These are phyloP conservation scores for Mycosphaerella sp. DNA, from an alignment of 2,329 filamentous ascomycete species.

Conservation along the genomic window DNA sequence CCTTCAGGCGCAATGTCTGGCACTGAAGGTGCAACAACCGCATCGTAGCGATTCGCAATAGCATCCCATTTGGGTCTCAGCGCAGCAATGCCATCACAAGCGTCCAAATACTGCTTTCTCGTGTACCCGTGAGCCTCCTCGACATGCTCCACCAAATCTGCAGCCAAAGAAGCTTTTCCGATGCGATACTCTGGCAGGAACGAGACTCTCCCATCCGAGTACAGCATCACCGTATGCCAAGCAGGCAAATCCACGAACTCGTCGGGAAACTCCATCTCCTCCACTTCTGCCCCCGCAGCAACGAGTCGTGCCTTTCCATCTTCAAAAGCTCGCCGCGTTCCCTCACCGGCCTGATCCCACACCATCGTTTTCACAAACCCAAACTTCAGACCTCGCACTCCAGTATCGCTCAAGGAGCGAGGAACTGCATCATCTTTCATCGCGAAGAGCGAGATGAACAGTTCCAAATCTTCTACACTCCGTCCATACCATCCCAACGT, in stretches of 20 bases:
- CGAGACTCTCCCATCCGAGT: constrained; percentile 47
- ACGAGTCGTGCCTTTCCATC: constrained; percentile 33
- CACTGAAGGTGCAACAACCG: constrained; percentile 53
- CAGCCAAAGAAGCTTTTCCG: constrained; percentile 44
- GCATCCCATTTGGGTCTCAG: constrained; percentile 51
- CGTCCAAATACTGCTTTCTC: constrained; percentile 46
- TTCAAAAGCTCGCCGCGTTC: constrained; percentile 34
- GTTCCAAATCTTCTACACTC: constrained; percentile 51
- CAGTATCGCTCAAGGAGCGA: constrained; percentile 19
- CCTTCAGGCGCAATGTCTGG: constrained; percentile 55
- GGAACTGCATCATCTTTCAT: constrained; percentile 46
- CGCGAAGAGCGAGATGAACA: constrained; percentile 50
- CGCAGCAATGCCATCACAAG: constrained; percentile 50
- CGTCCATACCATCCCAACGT: constrained; percentile 58
- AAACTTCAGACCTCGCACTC: constrained; percentile 47
- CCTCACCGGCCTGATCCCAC: constrained; percentile 41
- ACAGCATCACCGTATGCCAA: constrained; percentile 50
- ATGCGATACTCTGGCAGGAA: constrained; percentile 51
- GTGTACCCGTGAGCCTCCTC: constrained; percentile 44
- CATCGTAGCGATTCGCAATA: constrained; percentile 48
- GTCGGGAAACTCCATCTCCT: constrained; percentile 49
- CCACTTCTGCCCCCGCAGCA: constrained; percentile 48
- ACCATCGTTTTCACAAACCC: constrained; percentile 50
- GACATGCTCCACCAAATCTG: constrained; percentile 45
- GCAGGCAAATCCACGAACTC: constrained; percentile 45